Base-by-base conservation (phyloP, 768 basidiomycete species). In the Sarcodon aspratus region DNA sequence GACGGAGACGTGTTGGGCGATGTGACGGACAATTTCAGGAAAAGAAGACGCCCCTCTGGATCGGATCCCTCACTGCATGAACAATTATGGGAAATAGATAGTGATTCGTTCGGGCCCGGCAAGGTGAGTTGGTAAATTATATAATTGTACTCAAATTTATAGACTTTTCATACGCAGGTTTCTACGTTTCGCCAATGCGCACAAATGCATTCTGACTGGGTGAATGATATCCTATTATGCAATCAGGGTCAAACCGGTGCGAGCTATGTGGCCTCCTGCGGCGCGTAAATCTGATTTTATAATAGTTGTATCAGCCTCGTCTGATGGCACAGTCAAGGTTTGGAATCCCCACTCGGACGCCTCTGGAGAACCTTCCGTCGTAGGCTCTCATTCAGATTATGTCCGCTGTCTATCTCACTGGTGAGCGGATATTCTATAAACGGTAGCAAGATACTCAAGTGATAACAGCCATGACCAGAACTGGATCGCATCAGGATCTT, bases 191-290 rank as follows among this genome's bases (percentile, higher is more conserved):
- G 95, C 32, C 94, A 97, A 62, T 85, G 82, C 50, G 81, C 83
- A 8, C 93, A 97, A 61, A 76, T 79, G 6, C 93, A 97, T 62
- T 82, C 82, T 1, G 94, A 97, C 65, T 99, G 95, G 95, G 79
- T 98, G 34, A 99, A 96, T 60, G 95, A 98, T 57, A 78, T 98
- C 44, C 60, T 92, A 3, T 73, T 99, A 13, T 93, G 89, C 67
- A 94, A 97, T 60, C 74, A 80, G 52, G 92, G 96, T 55, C 93
- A 94, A 61, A 96, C 86, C 3, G 69, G 88, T 84, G 45, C 40
- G 79, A 27, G 21, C 5, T 66, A 3, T 12, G 31, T 1, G 6
- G 40, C 36, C 36, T 3, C 33, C 40, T 51, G 12, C 21, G 21
- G 21, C 21, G 21, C 21, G 36, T 36, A n/a, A 33, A 15, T 42